Percentiles rank a stretch among this genome's conserved stretches.
Evolutionary conservation across 148 eudicot species (phyloP).

Genomic region (Arbutus unedo): DNA sequence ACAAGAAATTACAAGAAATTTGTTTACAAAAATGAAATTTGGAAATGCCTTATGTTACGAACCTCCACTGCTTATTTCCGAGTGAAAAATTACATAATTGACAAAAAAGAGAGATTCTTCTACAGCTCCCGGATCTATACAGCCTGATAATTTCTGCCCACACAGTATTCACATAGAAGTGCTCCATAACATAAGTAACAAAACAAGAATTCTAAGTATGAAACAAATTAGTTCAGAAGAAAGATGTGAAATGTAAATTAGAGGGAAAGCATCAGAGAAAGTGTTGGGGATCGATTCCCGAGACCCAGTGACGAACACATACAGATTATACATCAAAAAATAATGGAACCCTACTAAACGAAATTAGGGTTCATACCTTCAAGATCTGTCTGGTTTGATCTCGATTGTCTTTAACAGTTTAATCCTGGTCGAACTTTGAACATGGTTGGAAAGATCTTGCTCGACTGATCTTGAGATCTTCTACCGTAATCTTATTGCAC

Average conservation of each 20-base stretch:
- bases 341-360: no score
- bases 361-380: no score
- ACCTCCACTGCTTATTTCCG: background rate
- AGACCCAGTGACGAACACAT: no score
- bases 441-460: no score
- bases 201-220: background rate
- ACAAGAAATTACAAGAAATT: background rate
- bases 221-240: background rate
- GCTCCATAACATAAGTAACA: background rate
- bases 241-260: background rate
- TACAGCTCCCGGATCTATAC: conserved; percentile 8
- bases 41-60: background rate
- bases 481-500: no score
- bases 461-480: no score
- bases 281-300: no score
- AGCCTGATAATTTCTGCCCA: background rate
- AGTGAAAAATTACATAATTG: background rate
- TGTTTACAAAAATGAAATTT: background rate
- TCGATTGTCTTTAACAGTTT: no score
- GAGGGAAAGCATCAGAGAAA: background rate
- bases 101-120: background rate
- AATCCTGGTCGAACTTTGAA: no score
- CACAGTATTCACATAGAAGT: background rate
- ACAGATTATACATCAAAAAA: no score
- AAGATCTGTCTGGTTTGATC: no score